Base-by-base conservation (phyloP, 179 eudicot species). In the Camellia oleifera region DNA sequence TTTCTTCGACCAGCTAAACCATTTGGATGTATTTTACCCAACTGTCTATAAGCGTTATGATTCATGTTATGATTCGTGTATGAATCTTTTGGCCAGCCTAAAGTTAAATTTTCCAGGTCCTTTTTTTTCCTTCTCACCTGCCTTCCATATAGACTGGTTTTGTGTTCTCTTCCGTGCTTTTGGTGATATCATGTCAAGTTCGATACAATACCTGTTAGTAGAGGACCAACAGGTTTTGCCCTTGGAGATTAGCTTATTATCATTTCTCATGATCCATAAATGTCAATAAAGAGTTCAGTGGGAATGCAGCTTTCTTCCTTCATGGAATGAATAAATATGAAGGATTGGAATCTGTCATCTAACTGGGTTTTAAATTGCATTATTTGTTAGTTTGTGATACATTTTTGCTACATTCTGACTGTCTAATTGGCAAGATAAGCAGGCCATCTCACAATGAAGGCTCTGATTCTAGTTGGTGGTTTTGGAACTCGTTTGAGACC, bases 401-500 rank as follows among this genome's bases (percentile, higher is more conserved):
- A 14, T 18, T 65, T 50, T 11, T 50, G 62, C 50, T 56, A 1
- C 12, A 74, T 82, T 73, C 69, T 82, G 68, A 42, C 53, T 15
- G 14, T 76, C 58, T 66, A 18, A 42, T 58, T 26, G 9, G 54
- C 77, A 54, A 80, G 76, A 69, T 62, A 60, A 48, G 66, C 45
- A 50, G 76, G 80, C 58, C 78, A 52, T 84, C 81, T 60, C 72
- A 89, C 81, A 79, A 94, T 94, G 98, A 94, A 94, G 94, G 97
- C 98, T 26, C 87, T 94, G 68, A 93, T 93, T 90, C 98, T 94
- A 75, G 98, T 93, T 82, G 98, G 98, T 82, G 98, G 98, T 7
- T 91, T 91, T 62, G 98, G 98, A n/a, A 94, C 97, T 54, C 89
- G 98, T 60, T 77, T 94, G 88, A 90, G 97, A 88, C 97, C 98